Conservation (phyloP, 352 stramenopile species). For the Globisporangium polare region DNA sequence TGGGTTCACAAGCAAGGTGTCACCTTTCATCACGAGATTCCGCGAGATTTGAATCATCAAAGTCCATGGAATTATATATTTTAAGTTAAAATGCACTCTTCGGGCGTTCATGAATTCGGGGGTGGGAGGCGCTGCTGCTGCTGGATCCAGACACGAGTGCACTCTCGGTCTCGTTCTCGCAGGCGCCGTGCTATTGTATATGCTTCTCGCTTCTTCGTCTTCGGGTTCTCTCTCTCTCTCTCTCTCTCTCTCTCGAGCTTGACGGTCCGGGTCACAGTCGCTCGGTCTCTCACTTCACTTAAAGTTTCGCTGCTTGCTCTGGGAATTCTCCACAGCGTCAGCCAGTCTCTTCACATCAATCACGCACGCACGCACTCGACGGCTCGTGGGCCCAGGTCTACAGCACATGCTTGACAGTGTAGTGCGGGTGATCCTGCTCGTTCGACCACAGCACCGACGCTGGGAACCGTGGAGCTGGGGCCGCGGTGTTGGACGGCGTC, state of each 20-base stretch:
- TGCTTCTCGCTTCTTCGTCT: background rate
- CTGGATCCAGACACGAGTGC: background rate
- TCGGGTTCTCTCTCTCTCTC: background rate
- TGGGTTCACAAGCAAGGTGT: background rate
- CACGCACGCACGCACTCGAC: background rate
- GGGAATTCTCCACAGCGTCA: background rate
- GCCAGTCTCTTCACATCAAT: background rate
- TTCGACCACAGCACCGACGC: conserved; percentile 45
- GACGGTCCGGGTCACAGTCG: too few species aligned
- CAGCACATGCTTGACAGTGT: conserved; percentile 6
- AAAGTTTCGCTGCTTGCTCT: background rate
- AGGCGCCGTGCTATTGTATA: background rate
- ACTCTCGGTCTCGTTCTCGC: background rate
- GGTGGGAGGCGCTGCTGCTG: background rate
- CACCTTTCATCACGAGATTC: too few species aligned
- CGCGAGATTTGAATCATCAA: background rate
- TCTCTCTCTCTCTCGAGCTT: conserved; percentile 6
- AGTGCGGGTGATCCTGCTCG: conserved; percentile 20
- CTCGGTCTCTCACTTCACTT: background rate
- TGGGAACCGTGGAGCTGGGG: conserved; percentile 34
- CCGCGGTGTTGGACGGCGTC: conserved; percentile 38
- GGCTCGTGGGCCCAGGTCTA: background rate
- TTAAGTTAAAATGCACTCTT: conserved; percentile 8
- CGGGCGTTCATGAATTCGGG: background rate
- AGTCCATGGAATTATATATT: conserved; percentile 4